Conservation (phyloP, 129 eudicot genomes). For the Artemisia tridentata region DNA sequence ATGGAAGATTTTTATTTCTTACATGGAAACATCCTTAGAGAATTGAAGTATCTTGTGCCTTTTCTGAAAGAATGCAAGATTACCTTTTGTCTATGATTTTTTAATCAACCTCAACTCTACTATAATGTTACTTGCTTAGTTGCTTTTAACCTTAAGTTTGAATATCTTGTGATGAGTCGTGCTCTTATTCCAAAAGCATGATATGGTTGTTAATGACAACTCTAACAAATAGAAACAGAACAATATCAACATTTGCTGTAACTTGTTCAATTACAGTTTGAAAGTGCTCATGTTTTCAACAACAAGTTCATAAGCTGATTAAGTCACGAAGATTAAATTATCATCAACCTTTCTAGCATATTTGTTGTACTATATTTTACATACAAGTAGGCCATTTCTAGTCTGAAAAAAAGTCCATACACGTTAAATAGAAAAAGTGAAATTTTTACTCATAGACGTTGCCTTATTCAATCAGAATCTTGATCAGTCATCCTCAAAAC, state of each 20-base stretch:
- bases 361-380: too few relatives aligned
- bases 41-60: slow-evolving; percentile 1
- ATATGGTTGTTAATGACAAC: too few relatives aligned
- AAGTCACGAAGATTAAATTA: too few relatives aligned
- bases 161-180: background rate
- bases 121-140: background rate
- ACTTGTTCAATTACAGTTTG: too few relatives aligned
- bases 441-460: background rate
- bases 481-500: slow-evolving; percentile 31
- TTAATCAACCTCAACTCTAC: background rate
- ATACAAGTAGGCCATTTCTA: too few relatives aligned
- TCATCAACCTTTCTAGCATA: too few relatives aligned
- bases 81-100: background rate
- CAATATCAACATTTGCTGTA: too few relatives aligned
- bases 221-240: too few relatives aligned
- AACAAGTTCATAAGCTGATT: too few relatives aligned
- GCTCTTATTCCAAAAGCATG: background rate
- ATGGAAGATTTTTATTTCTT: slow-evolving; percentile 19
- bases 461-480: slow-evolving; percentile 8
- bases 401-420: too few relatives aligned
- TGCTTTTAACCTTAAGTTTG: background rate
- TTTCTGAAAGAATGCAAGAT: slow-evolving; percentile 7
- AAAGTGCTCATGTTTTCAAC: too few relatives aligned
- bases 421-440: background rate
- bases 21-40: slow-evolving; percentile 14